Evolutionary conservation across 805 yeast genomes (phyloP).

Genomic region (Hagleromyces aurorensis): DNA sequence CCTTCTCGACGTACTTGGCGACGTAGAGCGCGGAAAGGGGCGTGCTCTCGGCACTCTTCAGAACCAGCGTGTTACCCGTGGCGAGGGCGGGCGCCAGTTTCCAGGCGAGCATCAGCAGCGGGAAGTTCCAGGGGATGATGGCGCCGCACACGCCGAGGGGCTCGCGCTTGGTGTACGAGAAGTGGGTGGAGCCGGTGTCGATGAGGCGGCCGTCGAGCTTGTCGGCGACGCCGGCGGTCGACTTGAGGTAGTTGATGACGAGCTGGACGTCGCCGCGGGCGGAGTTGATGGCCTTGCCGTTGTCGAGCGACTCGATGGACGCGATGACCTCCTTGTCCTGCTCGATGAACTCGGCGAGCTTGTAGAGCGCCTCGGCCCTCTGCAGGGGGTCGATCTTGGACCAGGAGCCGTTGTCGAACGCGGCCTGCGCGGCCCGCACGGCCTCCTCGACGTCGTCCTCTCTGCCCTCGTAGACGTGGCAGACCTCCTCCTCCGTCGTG

Average conservation of each 20-base stretch:
- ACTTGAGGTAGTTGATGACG: constrained; percentile 61
- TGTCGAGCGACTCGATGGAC: constrained; percentile 76
- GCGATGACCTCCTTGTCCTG: constrained; percentile 64
- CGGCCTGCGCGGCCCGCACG: constrained; percentile 75
- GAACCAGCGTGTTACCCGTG: constrained; percentile 79
- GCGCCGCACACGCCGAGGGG: constrained; percentile 95
- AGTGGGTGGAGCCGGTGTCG: constrained; percentile 66
- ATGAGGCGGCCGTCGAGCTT: constrained; percentile 70
- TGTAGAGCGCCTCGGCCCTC: constrained; percentile 55
- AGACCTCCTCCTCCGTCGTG: constrained; percentile 63
- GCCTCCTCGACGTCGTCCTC: constrained; percentile 78
- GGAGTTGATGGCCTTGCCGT: constrained; percentile 73
- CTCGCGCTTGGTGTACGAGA: constrained; percentile 75
- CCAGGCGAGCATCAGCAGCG: constrained; percentile 90
- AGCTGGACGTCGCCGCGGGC: constrained; percentile 71
- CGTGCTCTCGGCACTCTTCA: constrained; percentile 89
- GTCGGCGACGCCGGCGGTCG: constrained; percentile 90
- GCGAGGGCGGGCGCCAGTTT: constrained; percentile 90
- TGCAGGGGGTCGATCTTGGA: constrained; percentile 57
- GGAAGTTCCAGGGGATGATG: constrained; percentile 97
- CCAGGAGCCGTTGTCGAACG: constrained; percentile 77
- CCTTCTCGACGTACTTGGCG: constrained; percentile 60
- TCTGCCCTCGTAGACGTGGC: constrained; percentile 65
- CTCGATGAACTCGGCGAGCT: constrained; percentile 74
- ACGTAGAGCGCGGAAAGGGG: constrained; percentile 81